Evolutionary conservation across 129 eudicot species (phyloP), one percentile per base, ranked within the genome.

Genomic region (Cynara cardunculus): DNA sequence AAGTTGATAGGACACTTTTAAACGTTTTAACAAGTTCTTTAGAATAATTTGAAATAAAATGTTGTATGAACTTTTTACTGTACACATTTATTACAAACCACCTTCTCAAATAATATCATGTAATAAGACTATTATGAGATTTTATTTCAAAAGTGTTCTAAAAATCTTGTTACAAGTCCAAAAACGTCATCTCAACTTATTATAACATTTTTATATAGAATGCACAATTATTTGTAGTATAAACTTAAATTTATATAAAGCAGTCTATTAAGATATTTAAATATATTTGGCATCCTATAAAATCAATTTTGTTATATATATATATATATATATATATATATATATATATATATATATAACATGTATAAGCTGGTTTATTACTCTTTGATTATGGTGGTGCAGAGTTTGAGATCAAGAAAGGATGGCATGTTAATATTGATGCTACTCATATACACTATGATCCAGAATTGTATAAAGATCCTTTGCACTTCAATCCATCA

Each of bases 401-500:
- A 87, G 91, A 90, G 13, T 44, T 80, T 79, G 84, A 89, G 68
- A 89, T 89, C 84, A 89, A 89, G 86, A 89, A 87, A 83, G 94
- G 94, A 28, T 87, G 94, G 94, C 84, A 83, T 78, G 94, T 86
- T 3, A 74, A 87, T 53, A 62, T 89, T 75, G 94, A 89, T 81
- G 91, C 91, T 76, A 86, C 94, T 41, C 84, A 80, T 64, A 90
- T 90, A 78, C 91, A 90, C 66, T 87, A 87, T 73, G 91, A 90
- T 70, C 89, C 89, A 74, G 79, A 62, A 22, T 1, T 78, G 26
- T 79, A 87, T 77, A 83, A 89, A 73, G 85, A 89, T 62, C 94
- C 94, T 18, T 35, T 85, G 84, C 64, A 67, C 35, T 89, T 89
- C 86, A 87, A 85, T 72, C 94, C 91, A 77, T 85, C 91, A 75